Conservation (phyloP, 2,329 filamentous ascomycete genomes). For the Botrytis hyacinthi region DNA sequence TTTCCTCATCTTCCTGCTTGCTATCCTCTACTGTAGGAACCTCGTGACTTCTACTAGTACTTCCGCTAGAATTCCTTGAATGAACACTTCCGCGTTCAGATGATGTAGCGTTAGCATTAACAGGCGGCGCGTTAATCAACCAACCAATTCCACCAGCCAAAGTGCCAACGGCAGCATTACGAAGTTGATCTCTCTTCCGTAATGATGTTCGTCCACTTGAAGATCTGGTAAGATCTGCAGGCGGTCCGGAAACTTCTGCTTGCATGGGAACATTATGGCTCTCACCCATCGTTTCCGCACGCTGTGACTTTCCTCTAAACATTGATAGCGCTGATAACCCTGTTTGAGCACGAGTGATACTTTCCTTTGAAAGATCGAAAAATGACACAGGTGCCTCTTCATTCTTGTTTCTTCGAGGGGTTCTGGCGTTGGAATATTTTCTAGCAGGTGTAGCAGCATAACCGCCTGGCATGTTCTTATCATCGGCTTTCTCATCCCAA, state of each 20-base stretch:
- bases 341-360: constrained; percentile 56
- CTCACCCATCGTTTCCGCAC: constrained; percentile 13
- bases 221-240: not conserved
- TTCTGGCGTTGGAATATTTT: constrained; percentile 31
- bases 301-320: constrained; percentile 26
- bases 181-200: constrained; percentile 70
- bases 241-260: not conserved
- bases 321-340: constrained; percentile 55
- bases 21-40: not conserved
- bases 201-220: constrained; percentile 42
- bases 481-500: constrained; percentile 66
- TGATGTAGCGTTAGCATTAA: not conserved
- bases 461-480: constrained; percentile 54
- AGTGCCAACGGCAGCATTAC: constrained; percentile 65
- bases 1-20: constrained; percentile 6
- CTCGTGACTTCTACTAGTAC: not conserved
- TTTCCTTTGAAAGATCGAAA: constrained; percentile 62
- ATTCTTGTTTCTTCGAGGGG: constrained; percentile 41
- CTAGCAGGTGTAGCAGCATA: constrained; percentile 46
- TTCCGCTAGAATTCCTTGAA: not conserved
- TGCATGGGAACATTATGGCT: not conserved
- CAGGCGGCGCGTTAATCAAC: constrained; percentile 57
- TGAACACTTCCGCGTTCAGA: not conserved
- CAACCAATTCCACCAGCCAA: constrained; percentile 66
- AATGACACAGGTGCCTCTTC: constrained; percentile 64